A percentile compares a stretch with the other conserved stretches of the same genome.
These are phyloP conservation scores for Lentinula boryana DNA, from an alignment of 768 basidiomycete species.

Conservation along the genomic window DNA sequence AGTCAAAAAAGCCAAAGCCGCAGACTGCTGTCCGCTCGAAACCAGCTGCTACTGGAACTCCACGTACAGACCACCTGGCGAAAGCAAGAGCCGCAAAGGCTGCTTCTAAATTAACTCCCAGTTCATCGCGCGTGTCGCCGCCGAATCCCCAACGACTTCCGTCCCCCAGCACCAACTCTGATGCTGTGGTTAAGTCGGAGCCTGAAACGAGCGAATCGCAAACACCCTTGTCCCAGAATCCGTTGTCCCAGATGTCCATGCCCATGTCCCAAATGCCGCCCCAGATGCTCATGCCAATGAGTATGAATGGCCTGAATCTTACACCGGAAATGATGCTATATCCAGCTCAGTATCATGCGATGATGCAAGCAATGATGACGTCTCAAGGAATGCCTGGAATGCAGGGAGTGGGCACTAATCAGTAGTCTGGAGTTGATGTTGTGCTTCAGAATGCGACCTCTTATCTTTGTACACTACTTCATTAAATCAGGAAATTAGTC, in stretches of 20 bases:
- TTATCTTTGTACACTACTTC: no score
- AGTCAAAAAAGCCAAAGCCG: not conserved
- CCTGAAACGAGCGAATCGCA: not conserved
- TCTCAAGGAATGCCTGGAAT: not conserved
- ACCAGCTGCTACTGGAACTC: not conserved
- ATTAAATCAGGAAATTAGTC: no score
- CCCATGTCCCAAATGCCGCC: not conserved
- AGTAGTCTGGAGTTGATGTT: not conserved
- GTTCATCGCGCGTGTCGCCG: not conserved
- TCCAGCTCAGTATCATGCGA: not conserved
- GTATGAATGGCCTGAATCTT: not conserved
- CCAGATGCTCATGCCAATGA: not conserved
- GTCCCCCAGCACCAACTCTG: not conserved
- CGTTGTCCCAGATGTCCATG: not conserved
- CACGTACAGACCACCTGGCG: not conserved
- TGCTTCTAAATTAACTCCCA: not conserved
- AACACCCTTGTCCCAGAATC: not conserved
- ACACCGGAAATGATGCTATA: not conserved
- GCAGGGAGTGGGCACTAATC: not conserved
- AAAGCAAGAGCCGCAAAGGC: not conserved
- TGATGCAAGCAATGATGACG: not conserved
- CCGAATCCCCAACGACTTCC: conserved; percentile 5
- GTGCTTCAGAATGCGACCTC: no score
- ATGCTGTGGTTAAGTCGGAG: not conserved
- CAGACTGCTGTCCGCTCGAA: conserved; percentile 2